These are phyloP conservation scores for Salisapilia sapeloensis DNA, from an alignment of 352 stramenopile genomes.

Conservation along the genomic window DNA sequence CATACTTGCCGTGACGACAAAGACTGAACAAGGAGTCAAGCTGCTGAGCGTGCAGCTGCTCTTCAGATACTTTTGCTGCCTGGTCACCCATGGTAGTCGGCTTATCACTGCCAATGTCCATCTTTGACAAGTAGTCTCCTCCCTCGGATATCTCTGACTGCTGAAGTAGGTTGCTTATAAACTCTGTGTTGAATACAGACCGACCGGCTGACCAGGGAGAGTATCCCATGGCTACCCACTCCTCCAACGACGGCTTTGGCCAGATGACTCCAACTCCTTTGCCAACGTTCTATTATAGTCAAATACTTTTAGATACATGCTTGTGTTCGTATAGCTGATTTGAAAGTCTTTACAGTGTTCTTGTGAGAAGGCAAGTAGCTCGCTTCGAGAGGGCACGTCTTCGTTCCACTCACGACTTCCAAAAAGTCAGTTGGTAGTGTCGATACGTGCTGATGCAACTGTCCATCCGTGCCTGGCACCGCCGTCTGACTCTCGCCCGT, in stretches of 20 bases:
- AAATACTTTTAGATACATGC: too few relatives aligned
- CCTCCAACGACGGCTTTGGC: conserved; percentile 61
- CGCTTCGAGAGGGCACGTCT: conserved; percentile 60
- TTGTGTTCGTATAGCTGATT: too few relatives aligned
- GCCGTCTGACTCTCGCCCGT: conserved; percentile 41
- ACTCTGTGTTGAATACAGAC: conserved; percentile 37
- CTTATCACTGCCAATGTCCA: too few relatives aligned
- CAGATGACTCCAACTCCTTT: conserved; percentile 81
- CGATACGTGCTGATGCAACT: conserved; percentile 44
- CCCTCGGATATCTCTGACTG: too few relatives aligned
- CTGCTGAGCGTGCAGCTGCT: conserved; percentile 63
- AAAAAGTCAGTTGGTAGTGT: conserved; percentile 55
- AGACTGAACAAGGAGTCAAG: conserved; percentile 84
- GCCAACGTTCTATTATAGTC: too few relatives aligned
- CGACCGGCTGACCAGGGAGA: conserved; percentile 82
- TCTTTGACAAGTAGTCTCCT: too few relatives aligned
- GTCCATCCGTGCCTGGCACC: conserved; percentile 31
- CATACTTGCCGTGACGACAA: conserved; percentile 82
- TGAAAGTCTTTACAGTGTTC: conserved; percentile 24
- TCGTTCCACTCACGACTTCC: conserved; percentile 36
- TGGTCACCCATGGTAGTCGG: too few relatives aligned
- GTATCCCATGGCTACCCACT: conserved; percentile 83
- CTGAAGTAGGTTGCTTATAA: conserved; percentile 42
- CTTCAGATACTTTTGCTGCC: too few relatives aligned
- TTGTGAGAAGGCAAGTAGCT: conserved; percentile 62